Conservation (phyloP, 257 asterid genomes). For the Solanum pinnatisectum region DNA sequence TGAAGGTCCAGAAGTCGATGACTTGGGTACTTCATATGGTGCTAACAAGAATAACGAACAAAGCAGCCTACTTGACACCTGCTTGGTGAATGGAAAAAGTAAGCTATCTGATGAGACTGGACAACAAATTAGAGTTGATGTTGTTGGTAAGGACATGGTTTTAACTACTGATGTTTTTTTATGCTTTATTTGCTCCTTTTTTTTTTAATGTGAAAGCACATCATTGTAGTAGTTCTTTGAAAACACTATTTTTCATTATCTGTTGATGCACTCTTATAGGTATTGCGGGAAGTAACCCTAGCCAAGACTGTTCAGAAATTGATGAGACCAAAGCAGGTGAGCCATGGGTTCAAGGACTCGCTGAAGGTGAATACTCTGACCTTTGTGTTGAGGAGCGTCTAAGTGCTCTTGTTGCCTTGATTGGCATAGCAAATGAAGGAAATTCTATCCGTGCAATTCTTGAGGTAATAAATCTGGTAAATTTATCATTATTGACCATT, state of each 20-base stretch:
- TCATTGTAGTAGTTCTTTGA: background rate
- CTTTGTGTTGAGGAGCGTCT: constrained; percentile 95
- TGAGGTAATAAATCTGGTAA: constrained; percentile 20
- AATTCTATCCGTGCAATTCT: constrained; percentile 73
- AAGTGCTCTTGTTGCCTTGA: constrained; percentile 74
- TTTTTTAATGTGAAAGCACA: background rate
- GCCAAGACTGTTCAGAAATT: constrained; percentile 60
- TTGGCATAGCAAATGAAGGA: constrained; percentile 95
- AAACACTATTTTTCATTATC: background rate
- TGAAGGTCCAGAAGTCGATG: constrained; percentile 82
- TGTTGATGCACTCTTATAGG: constrained; percentile 24
- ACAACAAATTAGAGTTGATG: constrained; percentile 25
- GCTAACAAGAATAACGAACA: constrained; percentile 31
- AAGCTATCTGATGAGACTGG: constrained; percentile 31
- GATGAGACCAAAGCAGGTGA: constrained; percentile 89
- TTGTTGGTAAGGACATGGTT: constrained; percentile 34
- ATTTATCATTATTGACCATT: background rate
- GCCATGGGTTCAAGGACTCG: constrained; percentile 90
- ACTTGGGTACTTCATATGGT: constrained; percentile 46
- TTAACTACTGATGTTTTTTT: background rate
- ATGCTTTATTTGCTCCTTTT: background rate
- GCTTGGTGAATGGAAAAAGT: constrained; percentile 37
- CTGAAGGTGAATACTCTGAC: constrained; percentile 96
- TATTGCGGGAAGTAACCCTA: constrained; percentile 26
- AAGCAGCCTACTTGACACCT: constrained; percentile 26